A percentile compares a stretch with the other conserved stretches of the same genome.
phyloP scores from a whole-genome alignment of 352 stramenopile genomes.

The Globisporangium okanoganense region DNA sequence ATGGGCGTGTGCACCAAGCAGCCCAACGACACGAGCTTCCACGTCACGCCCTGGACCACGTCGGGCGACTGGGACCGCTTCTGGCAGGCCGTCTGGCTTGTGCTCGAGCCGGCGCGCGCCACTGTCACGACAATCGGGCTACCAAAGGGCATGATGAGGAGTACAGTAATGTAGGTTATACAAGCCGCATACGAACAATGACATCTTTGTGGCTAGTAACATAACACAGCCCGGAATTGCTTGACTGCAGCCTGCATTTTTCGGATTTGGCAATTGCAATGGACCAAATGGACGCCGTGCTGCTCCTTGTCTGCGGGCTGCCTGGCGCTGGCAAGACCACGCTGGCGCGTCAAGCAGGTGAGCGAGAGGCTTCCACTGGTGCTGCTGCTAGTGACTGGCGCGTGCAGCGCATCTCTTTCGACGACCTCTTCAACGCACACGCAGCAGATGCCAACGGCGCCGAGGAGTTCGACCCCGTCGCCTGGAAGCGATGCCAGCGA shows the following conservation, averaged over 20 bases:
- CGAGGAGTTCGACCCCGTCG: slow-evolving; percentile 36
- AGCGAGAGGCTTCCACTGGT: neutral
- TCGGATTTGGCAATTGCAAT: neutral
- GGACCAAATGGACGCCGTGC: slow-evolving; percentile 9
- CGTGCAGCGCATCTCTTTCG: slow-evolving; percentile 50
- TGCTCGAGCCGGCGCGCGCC: neutral
- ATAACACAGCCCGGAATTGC: too few relatives aligned
- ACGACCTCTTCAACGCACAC: slow-evolving; percentile 38
- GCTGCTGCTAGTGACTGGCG: neutral
- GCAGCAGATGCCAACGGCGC: neutral
- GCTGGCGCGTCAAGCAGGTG: slow-evolving; percentile 17
- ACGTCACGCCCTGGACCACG: slow-evolving; percentile 2
- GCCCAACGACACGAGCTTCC: slow-evolving; percentile 9
- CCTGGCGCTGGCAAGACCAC: slow-evolving; percentile 70
- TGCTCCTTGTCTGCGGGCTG: slow-evolving; percentile 62
- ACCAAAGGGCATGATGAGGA: too few relatives aligned
- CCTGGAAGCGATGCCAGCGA: slow-evolving; percentile 51
- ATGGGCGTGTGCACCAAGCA: neutral
- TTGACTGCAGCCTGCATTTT: neutral
- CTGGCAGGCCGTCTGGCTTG: neutral
- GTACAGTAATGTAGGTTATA: neutral
- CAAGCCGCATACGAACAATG: neutral
- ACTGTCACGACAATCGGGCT: slow-evolving; percentile 1
- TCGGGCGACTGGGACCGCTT: slow-evolving; percentile 5
- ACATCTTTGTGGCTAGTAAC: slow-evolving; percentile 2